phyloP scores from a whole-genome alignment of 1,139 yeast species.

The Hanseniaspora uvarum region DNA sequence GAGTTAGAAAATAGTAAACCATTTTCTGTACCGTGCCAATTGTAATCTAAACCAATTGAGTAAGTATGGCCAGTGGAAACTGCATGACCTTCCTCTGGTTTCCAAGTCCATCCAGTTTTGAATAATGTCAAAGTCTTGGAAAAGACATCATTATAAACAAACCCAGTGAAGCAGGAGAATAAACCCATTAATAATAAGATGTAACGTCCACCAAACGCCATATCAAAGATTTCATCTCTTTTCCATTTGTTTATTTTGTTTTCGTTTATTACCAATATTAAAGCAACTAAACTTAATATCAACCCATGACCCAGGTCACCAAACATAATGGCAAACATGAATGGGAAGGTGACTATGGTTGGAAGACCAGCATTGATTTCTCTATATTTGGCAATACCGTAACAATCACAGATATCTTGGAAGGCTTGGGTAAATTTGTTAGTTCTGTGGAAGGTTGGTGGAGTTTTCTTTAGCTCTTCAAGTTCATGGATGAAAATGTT shows the following conservation, averaged over 20 bases:
- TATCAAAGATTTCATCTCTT: constrained; percentile 88
- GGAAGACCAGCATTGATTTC: constrained; percentile 96
- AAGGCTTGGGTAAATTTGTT: constrained; percentile 88
- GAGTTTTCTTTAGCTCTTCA: constrained; percentile 60
- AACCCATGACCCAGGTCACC: constrained; percentile 97
- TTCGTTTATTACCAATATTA: constrained; percentile 62
- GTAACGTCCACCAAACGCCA: constrained; percentile 91
- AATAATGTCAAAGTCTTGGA: constrained; percentile 83
- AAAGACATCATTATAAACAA: constrained; percentile 84
- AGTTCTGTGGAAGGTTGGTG: constrained; percentile 87
- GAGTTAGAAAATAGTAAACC: constrained; percentile 82
- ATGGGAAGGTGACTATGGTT: constrained; percentile 89
- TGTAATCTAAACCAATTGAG: constrained; percentile 79
- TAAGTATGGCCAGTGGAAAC: constrained; percentile 54
- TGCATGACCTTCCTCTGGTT: constrained; percentile 32
- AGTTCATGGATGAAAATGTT: constrained; percentile 37
- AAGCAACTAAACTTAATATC: constrained; percentile 62
- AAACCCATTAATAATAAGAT: constrained; percentile 82
- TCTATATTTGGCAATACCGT: constrained; percentile 86
- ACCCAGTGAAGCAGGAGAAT: constrained; percentile 88
- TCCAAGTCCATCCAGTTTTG: constrained; percentile 88
- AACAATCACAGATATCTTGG: constrained; percentile 89
- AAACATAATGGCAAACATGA: constrained; percentile 98
- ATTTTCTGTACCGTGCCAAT: constrained; percentile 97
- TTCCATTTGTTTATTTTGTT: constrained; percentile 50